Evolutionary conservation across 2,329 filamentous ascomycete species (phyloP).

Genomic region (Rhinocladiella mackenziei): DNA sequence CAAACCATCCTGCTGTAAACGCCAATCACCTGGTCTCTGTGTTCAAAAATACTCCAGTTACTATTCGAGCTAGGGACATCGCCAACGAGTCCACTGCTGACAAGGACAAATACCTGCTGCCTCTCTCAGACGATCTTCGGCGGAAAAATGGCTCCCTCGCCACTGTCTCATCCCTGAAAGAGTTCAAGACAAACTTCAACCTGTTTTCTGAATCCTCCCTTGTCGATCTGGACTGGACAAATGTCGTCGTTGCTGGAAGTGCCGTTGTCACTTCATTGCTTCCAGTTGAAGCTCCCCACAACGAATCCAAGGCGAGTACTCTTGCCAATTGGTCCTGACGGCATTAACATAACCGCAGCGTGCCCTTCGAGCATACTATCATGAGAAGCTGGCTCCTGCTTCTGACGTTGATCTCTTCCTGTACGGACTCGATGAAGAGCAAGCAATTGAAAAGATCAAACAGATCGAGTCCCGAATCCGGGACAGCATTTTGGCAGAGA

Average conservation of each 20-base stretch:
- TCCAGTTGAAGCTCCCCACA: constrained; percentile 62
- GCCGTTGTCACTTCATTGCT: constrained; percentile 75
- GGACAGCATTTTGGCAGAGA: constrained; percentile 76
- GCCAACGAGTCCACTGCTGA: constrained; percentile 31
- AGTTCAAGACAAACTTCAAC: constrained; percentile 75
- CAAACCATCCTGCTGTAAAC: constrained; percentile 31
- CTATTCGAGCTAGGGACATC: constrained; percentile 35
- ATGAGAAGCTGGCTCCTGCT: constrained; percentile 73
- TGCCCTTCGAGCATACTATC: constrained; percentile 65
- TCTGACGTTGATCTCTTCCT: constrained; percentile 86
- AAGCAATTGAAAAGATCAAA: constrained; percentile 78
- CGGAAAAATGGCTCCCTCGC: constrained; percentile 61
- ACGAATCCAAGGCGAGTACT: constrained; percentile 50
- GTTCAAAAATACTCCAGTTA: constrained; percentile 32
- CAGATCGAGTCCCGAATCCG: constrained; percentile 71
- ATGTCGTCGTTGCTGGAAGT: constrained; percentile 76
- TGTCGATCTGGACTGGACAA: constrained; percentile 72
- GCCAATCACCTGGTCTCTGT: constrained; percentile 36
- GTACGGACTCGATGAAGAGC: constrained; percentile 71
- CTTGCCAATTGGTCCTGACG: background rate
- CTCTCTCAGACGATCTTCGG: constrained; percentile 50
- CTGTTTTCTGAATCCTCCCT: constrained; percentile 77
- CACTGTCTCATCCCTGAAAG: constrained; percentile 61
- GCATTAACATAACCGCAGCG: constrained; percentile 11
- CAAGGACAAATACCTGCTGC: constrained; percentile 36